Base-by-base conservation (phyloP, 768 basidiomycete genomes). In the Mrakia blollopis region DNA sequence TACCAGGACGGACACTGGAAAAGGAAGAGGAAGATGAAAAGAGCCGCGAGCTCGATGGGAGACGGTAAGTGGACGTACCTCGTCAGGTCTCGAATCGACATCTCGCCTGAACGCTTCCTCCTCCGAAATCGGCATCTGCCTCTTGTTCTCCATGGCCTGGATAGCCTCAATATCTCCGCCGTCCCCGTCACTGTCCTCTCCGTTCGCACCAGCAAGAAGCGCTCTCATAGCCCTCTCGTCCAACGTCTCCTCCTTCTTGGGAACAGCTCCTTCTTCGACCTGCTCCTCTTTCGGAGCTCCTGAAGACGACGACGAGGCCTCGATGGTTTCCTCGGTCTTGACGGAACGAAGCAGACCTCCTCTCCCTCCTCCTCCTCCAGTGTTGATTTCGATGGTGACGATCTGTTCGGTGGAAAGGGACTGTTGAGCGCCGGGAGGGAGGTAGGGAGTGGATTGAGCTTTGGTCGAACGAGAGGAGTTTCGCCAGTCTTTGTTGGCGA, bases 401-500 rank as follows among this genome's bases (percentile, higher is more conserved):
- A 74, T 41, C 9, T 57, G 11, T 28, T 72, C 71, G 18, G 35
- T 32, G 13, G 70, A 41, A 4, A 30, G 65, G 57, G 73, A 47
- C 21, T 62, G 62, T n/a, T 52, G 50, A 28, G 74, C 79, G 92
- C 93, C 87, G 2, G 87, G 86, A 1, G 93, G 93, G 13, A 93
- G 85, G 80, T 88, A 94, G 61, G 88, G 86, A 89, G 84, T 72
- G 89, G 91, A 61, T 50, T 76, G n/a, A 39, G 69, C 28, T 35
- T 71, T 76, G 39, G 54, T 54, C 23, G 77, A 69, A 11, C 73
- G 73, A 32, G 81, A 80, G 2, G 80, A 79, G 61, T 82, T 78
- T 60, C 93, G 86, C 96, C 96, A 99, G 82, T 99, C 95, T 37
- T 89, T 88, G 81, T 98, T 96, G 80, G 93, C 86, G 63, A 92